Base-by-base conservation (phyloP, 768 basidiomycete species). In the Lactarius sp. region DNA sequence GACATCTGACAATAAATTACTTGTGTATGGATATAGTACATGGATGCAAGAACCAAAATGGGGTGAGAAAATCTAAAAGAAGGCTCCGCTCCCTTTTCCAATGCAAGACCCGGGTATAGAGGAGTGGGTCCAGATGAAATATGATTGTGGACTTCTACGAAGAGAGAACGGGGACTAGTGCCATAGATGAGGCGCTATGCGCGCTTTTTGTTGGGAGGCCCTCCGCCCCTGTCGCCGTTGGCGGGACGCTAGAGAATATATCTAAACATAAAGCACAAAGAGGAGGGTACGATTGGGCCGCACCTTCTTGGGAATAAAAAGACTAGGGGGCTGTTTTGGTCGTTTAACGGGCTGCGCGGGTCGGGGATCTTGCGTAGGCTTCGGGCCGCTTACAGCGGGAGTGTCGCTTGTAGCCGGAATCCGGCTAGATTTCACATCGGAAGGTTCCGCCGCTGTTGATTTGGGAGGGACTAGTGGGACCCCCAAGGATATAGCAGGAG, bases 271-370 rank as follows among this genome's bases (percentile, higher is more conserved):
- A 56, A 37, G 62, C 55, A 41, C 67, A 60, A 14, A 44, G 60
- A 68, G 67, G 34, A 42, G 8, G 27, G 47, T 16, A 39, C 47
- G 14, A 37, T 20, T 46, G 18, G 31, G 37, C n/a, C 39, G 36
- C 41, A 69, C 69, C 63, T 68, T 71, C 31, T 66, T 70, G 10
- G 70, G 70, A 51, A 71, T 71, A 42, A 71, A 71, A 39, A 71
- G 20, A 50, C 34, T 70, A 7, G 66, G 33, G 7, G 64, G 37
- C 34, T 66, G 57, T 49, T 61, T 60, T 33, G 66, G 55, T 22
- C 56, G 64, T 46, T 56, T 67, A 18, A 41, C 34, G 13, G 41
- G 49, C 10, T 37, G 59, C 20, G 55, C 16, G 0, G 54, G 47
- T 59, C 53, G 56, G 34, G 52, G 6, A 10, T 52, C 52, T 52